Conservation (phyloP, 31 red algal genomes). For the Asparagopsis taxiformis region DNA sequence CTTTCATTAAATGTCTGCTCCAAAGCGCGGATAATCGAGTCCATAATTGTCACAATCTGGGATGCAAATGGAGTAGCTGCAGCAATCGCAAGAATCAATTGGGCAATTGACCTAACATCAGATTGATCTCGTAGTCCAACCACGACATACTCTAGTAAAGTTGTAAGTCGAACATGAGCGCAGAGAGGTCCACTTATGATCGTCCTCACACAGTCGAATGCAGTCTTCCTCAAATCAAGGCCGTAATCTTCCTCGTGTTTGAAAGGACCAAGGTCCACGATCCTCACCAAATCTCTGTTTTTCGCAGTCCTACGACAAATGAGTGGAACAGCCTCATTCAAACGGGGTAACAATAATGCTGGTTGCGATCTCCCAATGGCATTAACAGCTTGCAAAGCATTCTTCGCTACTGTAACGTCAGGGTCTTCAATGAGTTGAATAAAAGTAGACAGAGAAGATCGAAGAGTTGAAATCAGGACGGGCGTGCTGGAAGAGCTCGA, state of each 20-base stretch:
- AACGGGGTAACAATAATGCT: constrained; percentile 55
- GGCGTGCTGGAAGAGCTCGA: constrained; percentile 13
- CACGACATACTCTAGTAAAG: constrained; percentile 50
- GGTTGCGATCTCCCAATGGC: constrained; percentile 73
- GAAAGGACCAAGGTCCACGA: constrained; percentile 95
- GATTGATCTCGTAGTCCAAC: constrained; percentile 77
- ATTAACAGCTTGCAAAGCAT: constrained; percentile 71
- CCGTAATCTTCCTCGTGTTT: constrained; percentile 91
- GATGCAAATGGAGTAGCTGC: constrained; percentile 44
- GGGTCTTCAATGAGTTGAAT: constrained; percentile 55
- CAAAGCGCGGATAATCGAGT: constrained; percentile 49
- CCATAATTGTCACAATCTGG: constrained; percentile 57
- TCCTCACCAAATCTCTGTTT: constrained; percentile 67
- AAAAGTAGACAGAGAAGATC: constrained; percentile 41
- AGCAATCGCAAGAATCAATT: constrained; percentile 58
- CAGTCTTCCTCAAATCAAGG: constrained; percentile 81
- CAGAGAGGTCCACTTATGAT: constrained; percentile 60
- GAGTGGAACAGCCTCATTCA: constrained; percentile 28
- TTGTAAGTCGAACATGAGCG: constrained; percentile 18
- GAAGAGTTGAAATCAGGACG: constrained; percentile 12
- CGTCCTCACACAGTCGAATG: constrained; percentile 78
- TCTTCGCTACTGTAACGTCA: constrained; percentile 81
- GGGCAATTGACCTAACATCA: constrained; percentile 68
- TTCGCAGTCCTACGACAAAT: constrained; percentile 54
- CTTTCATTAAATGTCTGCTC: constrained; percentile 67